Conservation (phyloP, 176 grass and related monocot genomes). For the Rhynchospora pubera region DNA sequence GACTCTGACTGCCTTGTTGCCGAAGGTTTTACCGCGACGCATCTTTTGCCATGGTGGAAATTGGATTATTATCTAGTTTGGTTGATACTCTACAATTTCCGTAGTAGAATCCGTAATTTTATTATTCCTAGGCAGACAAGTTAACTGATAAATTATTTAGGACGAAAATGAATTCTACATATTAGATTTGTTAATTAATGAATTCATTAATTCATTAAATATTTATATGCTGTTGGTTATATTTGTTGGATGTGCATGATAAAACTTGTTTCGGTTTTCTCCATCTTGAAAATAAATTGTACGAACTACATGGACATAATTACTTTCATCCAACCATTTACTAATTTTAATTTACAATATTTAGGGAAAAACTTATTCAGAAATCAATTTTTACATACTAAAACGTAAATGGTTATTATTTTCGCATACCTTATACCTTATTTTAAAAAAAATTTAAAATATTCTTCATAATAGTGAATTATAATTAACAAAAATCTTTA, state of each 20-base stretch:
- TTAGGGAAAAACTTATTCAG: no score
- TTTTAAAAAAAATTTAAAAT: background rate
- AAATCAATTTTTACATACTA: background rate
- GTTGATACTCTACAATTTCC: background rate
- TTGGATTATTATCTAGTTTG: background rate
- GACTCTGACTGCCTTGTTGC: background rate
- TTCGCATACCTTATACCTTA: background rate
- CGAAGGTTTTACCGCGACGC: background rate
- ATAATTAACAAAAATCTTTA: no score
- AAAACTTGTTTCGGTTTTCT: background rate
- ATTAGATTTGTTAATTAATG: background rate
- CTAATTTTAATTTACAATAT: no score
- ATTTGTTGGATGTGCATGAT: background rate
- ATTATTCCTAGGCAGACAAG: background rate
- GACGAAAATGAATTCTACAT: background rate
- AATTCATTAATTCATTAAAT: no score
- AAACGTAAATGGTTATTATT: background rate
- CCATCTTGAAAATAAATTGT: no score
- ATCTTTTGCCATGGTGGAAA: background rate
- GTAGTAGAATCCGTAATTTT: background rate
- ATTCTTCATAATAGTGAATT: background rate
- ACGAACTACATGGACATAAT: no score
- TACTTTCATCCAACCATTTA: no score
- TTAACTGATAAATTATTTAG: background rate
- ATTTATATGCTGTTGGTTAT: no score